phyloP scores from a whole-genome alignment of 495 filamentous ascomycete genomes.

The Penicillium fimorum region DNA sequence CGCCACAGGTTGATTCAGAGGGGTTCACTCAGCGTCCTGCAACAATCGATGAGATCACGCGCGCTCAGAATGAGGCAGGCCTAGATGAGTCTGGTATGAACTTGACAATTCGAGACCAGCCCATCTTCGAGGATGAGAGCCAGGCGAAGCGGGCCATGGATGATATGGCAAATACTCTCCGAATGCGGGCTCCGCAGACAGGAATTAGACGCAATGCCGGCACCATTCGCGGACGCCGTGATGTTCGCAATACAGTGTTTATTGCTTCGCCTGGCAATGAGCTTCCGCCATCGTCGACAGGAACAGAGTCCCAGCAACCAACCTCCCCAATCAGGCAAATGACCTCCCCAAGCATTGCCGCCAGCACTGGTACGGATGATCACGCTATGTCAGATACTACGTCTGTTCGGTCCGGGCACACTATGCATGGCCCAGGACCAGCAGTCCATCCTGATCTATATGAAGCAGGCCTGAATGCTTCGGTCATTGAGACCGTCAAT shows the following conservation, averaged over 20 bases:
- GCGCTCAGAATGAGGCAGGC: conserved; percentile 74
- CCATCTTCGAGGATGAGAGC: conserved; percentile 87
- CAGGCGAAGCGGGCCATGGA: conserved; percentile 87
- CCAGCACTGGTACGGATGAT: conserved; percentile 44
- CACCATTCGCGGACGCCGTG: conserved; percentile 82
- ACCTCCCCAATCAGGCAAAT: conserved; percentile 41
- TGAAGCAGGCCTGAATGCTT: conserved; percentile 79
- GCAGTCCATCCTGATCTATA: conserved; percentile 80
- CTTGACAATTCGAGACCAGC: conserved; percentile 86
- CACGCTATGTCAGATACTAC: conserved; percentile 78
- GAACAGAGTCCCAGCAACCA: conserved; percentile 27
- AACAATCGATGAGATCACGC: conserved; percentile 75
- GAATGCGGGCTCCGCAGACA: conserved; percentile 56
- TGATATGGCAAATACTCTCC: conserved; percentile 84
- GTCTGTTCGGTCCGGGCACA: conserved; percentile 86
- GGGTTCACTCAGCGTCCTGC: conserved; percentile 67
- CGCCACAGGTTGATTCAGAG: conserved; percentile 54
- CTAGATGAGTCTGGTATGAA: conserved; percentile 75
- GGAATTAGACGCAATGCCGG: conserved; percentile 63
- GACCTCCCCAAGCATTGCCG: conserved; percentile 44
- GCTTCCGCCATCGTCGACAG: conserved; percentile 11
- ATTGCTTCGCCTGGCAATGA: conserved; percentile 53
- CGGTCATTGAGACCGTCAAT: conserved; percentile 87
- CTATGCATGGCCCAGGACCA: conserved; percentile 60
- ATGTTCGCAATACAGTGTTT: conserved; percentile 87